Conservation (phyloP, 1,284 basidiomycete genomes). For the Coriolopsis trogii region DNA sequence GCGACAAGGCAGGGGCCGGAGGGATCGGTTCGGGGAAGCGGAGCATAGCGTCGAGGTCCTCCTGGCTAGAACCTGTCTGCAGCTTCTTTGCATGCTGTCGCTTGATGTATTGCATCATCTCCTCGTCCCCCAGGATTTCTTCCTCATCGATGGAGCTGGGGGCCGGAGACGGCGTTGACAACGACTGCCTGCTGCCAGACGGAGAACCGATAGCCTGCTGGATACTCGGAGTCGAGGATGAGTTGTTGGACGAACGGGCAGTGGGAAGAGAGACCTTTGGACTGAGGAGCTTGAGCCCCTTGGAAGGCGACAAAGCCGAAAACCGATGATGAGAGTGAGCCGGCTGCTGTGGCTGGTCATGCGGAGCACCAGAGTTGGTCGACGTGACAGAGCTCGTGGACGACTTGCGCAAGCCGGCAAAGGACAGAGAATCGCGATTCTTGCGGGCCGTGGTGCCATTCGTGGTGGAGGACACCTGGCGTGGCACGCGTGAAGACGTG, state of each 20-base stretch:
- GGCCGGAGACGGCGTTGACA: constrained; percentile 81
- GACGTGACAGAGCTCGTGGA: constrained; percentile 78
- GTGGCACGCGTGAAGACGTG: constrained; percentile 56
- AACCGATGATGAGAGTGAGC: constrained; percentile 59
- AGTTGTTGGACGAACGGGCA: constrained; percentile 54
- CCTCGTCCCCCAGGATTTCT: constrained; percentile 89
- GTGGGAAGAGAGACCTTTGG: constrained; percentile 72
- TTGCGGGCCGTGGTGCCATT: constrained; percentile 59
- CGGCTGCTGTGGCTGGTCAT: constrained; percentile 26
- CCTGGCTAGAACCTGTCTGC: constrained; percentile 80
- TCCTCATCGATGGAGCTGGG: constrained; percentile 85
- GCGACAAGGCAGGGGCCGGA: constrained; percentile 70
- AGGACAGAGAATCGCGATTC: constrained; percentile 76
- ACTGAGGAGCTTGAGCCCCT: constrained; percentile 75
- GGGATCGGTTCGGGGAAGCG: constrained; percentile 90
- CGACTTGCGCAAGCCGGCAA: constrained; percentile 74
- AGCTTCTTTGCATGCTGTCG: constrained; percentile 89
- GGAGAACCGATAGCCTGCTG: constrained; percentile 63
- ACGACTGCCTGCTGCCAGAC: constrained; percentile 72
- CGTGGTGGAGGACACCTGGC: constrained; percentile 60
- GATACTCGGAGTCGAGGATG: constrained; percentile 50
- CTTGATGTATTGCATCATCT: constrained; percentile 95
- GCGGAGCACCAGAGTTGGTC: constrained; percentile 51
- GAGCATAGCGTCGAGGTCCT: constrained; percentile 87
- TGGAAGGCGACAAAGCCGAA: constrained; percentile 81